These are phyloP conservation scores for Kalmusia sp. DNA, from an alignment of 2,329 filamentous ascomycete species.

Conservation along the genomic window DNA sequence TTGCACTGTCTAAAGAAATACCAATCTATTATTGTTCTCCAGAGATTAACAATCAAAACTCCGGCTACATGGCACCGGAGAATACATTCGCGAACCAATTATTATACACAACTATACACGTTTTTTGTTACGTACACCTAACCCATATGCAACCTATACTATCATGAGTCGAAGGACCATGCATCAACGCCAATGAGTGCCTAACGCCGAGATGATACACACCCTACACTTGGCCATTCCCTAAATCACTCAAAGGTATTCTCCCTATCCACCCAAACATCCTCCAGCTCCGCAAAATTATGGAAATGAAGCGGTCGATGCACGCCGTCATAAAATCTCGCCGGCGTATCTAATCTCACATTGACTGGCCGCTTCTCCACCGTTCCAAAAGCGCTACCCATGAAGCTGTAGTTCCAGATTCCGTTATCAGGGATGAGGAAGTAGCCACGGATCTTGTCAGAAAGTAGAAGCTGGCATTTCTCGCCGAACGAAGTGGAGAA, in stretches of 20 bases:
- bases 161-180: background rate
- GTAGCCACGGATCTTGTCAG: slow-evolving; percentile 91
- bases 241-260: slow-evolving; percentile 82
- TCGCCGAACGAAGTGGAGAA: slow-evolving; percentile 92
- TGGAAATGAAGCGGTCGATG: slow-evolving; percentile 96
- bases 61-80: too few relatives aligned
- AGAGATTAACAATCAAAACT: too few relatives aligned
- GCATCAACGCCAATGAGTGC: background rate
- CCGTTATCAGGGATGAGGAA: slow-evolving; percentile 92
- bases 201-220: slow-evolving; percentile 1
- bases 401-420: slow-evolving; percentile 98
- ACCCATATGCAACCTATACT: background rate
- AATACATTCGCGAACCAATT: slow-evolving; percentile 1
- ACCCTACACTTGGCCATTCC: background rate
- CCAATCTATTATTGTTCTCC: too few relatives aligned
- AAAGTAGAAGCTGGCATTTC: slow-evolving; percentile 92
- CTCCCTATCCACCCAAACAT: slow-evolving; percentile 90
- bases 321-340: slow-evolving; percentile 86
- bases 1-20: too few relatives aligned
- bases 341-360: slow-evolving; percentile 91
- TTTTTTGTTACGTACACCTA: background rate
- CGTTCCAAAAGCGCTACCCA: slow-evolving; percentile 85
- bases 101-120: background rate
- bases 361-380: slow-evolving; percentile 91
- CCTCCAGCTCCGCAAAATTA: slow-evolving; percentile 96